Evolutionary conservation across 352 stramenopile species (phyloP).

Genomic region (Pythium volutum): DNA sequence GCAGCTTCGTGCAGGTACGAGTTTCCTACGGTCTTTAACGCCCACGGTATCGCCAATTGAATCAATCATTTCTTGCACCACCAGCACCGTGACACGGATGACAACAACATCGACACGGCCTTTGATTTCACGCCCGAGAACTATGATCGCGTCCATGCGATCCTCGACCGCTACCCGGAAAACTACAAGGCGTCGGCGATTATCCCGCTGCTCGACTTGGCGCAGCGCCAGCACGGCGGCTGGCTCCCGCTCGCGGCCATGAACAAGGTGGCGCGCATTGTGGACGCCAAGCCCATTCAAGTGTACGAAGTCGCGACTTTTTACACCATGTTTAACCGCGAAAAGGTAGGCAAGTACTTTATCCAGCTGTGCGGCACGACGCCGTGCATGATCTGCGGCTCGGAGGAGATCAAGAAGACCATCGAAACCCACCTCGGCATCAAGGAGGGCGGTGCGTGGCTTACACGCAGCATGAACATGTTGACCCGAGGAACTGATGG

Average conservation of each 20-base stretch:
- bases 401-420: slow-evolving; percentile 99
- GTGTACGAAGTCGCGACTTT: slow-evolving; percentile 99
- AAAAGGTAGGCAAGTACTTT: slow-evolving; percentile 95
- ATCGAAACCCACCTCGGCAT: slow-evolving; percentile 98
- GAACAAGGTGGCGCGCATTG: slow-evolving; percentile 99
- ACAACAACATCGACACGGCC: slow-evolving; percentile 94
- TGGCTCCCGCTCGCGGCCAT: slow-evolving; percentile 98
- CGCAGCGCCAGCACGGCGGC: slow-evolving; percentile 95
- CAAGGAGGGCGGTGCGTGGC: slow-evolving; percentile 89
- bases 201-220: slow-evolving; percentile 98
- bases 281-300: slow-evolving; percentile 94
- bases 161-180: slow-evolving; percentile 96
- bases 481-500: background rate
- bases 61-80: background rate
- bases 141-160: slow-evolving; percentile 94
- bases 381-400: slow-evolving; percentile 99
- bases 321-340: slow-evolving; percentile 99
- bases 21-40: background rate
- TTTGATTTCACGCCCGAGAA: slow-evolving; percentile 99
- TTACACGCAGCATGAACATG: background rate
- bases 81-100: slow-evolving; percentile 95
- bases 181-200: slow-evolving; percentile 99
- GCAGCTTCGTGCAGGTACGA: slow-evolving; percentile 24
- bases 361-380: slow-evolving; percentile 99
- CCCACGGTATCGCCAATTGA: background rate